Evolutionary conservation across 345 rosid species (phyloP).

Genomic region (thale cress (Arabidopsis thaliana)): TAIR10.1 NC_003074.8:22360001-22360500

Average conservation of each 20-base stretch:
- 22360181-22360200: slow-evolving; percentile 11
- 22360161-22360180: neutral
- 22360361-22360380: neutral
- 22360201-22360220: slow-evolving; percentile 6
- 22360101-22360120: slow-evolving; percentile 31
- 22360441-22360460: neutral
- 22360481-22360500: slow-evolving; percentile 18
- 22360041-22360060: slow-evolving; percentile 34
- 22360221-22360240: neutral
- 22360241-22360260: neutral
- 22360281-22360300: neutral
- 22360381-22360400: neutral
- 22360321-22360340: neutral
- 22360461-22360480: neutral
- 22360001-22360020: slow-evolving; percentile 39
- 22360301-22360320: neutral
- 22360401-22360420: neutral
- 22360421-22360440: neutral
- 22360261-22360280: slow-evolving; percentile 1
- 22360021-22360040: neutral
- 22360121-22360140: slow-evolving; percentile 5
- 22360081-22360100: neutral
- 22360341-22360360: slow-evolving; percentile 2
- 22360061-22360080: slow-evolving; percentile 37
- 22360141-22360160: neutral